Base-by-base conservation (phyloP, 2,329 filamentous ascomycete genomes). In the Mariannaea sp. region DNA sequence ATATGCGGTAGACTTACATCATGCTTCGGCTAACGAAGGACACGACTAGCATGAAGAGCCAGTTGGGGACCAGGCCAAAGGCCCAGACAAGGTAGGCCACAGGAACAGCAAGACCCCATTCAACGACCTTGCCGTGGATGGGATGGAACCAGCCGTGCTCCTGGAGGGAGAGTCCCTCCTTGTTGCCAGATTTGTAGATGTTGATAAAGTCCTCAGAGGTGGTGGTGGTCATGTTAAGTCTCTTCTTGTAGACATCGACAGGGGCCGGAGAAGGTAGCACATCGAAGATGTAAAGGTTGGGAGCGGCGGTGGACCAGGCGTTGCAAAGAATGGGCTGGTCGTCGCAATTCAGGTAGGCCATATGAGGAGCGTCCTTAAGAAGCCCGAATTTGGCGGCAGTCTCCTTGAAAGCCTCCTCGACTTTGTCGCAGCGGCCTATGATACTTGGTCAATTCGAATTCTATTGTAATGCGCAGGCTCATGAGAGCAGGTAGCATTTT, bases 41-140 rank as follows among this genome's bases (percentile, higher is more conserved):
- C 63, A 93, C 79, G 42, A 83, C 69, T 62, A 93, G 79, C 89
- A 93, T 92, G 68, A 91, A 85, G 49, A 84, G 73, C 89, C 89
- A 93, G 77, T 86, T 85, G 53, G 89, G 82, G 53, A 90, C 73
- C 42, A 87, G 73, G 64, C 80, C 79, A 66, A 89, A 84, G 60
- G 77, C 78, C 82, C 84, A 91, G 62, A 90, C 77, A 45, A 81
- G 61, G 68, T 89, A 92, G 52, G 80, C 89, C 36, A 87, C 72
- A 32, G 87, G 86, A 46, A 88, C 73, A 26, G 81, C 76, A 24
- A 90, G 65, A 59, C 81, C 80, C 59, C 82, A 79, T 75, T 88
- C 73, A 55, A 83, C 84, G 35, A 89, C 74, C 56, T 76, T 73
- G 57, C 89, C 88, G 65, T 90, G 82, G 68, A 91, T 88, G 56